Conservation (phyloP, 306 rosid genomes). For the Vigna trinervia region DNA sequence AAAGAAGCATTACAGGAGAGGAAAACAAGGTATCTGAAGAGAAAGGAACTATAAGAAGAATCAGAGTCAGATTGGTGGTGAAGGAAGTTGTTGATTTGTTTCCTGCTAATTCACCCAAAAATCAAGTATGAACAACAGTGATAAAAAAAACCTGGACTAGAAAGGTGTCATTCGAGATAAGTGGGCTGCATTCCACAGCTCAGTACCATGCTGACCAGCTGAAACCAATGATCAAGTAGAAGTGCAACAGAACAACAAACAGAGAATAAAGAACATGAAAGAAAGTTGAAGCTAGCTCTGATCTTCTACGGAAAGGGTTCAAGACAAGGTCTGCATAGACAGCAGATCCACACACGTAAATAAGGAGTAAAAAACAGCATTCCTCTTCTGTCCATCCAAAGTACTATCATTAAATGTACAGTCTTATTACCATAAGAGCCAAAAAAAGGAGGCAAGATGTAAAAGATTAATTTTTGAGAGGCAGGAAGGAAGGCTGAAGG, state of each 20-base stretch:
- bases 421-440: neutral
- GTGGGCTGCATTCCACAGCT: constrained; percentile 10
- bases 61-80: neutral
- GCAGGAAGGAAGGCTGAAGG: neutral
- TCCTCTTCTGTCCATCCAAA: neutral
- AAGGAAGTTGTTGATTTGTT: neutral
- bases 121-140: neutral
- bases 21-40: neutral
- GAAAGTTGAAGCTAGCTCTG: neutral
- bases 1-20: neutral
- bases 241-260: neutral
- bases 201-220: neutral
- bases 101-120: neutral
- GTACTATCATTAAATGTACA: neutral
- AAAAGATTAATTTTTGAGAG: neutral
- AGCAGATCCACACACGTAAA: neutral
- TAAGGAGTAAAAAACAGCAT: neutral
- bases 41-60: neutral
- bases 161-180: neutral
- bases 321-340: neutral
- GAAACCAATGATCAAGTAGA: neutral
- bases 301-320: neutral
- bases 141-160: neutral
- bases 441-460: neutral
- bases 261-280: neutral